A percentile compares a stretch with the other conserved stretches of the same genome.
phyloP scores from a whole-genome alignment of 768 basidiomycete species.

The Gelatoporia subvermispora region DNA sequence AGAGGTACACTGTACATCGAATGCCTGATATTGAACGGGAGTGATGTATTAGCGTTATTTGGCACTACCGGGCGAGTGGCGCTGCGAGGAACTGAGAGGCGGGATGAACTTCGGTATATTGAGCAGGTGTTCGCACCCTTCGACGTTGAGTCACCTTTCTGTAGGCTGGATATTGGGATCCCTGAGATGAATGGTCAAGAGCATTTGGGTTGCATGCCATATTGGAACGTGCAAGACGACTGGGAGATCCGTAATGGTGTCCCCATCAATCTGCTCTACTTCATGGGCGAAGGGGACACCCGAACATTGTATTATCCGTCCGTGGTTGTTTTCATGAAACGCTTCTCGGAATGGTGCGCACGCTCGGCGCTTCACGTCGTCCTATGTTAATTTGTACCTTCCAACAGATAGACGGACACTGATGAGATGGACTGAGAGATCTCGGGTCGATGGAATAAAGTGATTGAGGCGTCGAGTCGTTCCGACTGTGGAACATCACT shows the following conservation, averaged over 20 bases:
- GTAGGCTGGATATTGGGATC: slow-evolving; percentile 25
- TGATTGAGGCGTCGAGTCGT: no score
- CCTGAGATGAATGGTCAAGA: slow-evolving; percentile 22
- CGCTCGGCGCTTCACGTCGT: no score
- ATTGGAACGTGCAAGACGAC: slow-evolving; percentile 25
- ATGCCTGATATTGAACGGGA: slow-evolving; percentile 10
- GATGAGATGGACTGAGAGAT: no score
- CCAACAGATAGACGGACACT: no score
- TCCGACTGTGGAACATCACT: no score
- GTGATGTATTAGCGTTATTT: slow-evolving; percentile 17
- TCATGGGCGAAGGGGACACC: slow-evolving; percentile 6
- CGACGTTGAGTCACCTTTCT: not conserved
- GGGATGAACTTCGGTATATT: slow-evolving; percentile 27
- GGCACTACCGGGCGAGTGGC: slow-evolving; percentile 13
- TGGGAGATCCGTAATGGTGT: slow-evolving; percentile 24
- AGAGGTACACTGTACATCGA: slow-evolving; percentile 21
- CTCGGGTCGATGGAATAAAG: no score
- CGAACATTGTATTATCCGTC: no score
- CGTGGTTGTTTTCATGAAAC: no score
- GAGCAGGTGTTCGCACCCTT: not conserved
- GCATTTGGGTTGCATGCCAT: slow-evolving; percentile 27
- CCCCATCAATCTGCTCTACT: slow-evolving; percentile 23
- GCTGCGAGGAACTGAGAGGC: slow-evolving; percentile 20
- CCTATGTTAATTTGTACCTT: no score
- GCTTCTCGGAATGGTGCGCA: no score